Base-by-base conservation (phyloP, 345 rosid species). In the Viola odorata region DNA sequence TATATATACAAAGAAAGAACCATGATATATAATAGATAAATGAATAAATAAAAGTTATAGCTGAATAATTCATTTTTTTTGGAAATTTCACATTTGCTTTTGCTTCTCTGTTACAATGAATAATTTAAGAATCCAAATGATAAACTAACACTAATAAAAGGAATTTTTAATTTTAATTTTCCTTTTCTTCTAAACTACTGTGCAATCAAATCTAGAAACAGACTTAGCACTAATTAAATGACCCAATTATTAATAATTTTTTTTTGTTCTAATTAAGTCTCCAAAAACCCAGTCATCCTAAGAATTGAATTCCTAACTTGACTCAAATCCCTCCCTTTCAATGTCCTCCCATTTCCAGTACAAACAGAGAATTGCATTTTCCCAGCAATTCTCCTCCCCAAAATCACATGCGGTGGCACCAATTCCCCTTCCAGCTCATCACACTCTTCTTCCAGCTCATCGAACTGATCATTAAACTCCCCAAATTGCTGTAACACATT, bases 241-340 rank as follows among this genome's bases (percentile, higher is more conserved):
- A 23, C 2, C 32, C 32, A 23, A 23, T 23, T 23, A 23, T 23
- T 23, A 23, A 23, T 23, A 23, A 23, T 23, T 23, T 23, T 23
- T 23, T 23, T 23, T 23, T 23, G 32, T 23, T 23, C 5, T 7
- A 11, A 40, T 47, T 8, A 86, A 6, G 83, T 67, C 79, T 91
- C 98, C 73, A 89, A 74, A 77, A 89, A 89, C 13, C 96, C 98
- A 15, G 98, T 92, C 88, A 87, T 71, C 57, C 91, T 67, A 45
- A 92, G 88, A 68, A 92, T 69, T 5, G 94, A 80, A 76, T 89
- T 83, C 63, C 98, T 73, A 53, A 89, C 91, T 65, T 75, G 78
- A 12, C 89, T 80, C 79, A 92, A 75, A 62, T 89, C 81, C 50
- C 96, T 78, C 17, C 98, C 98, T 61, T 84, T 89, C 9, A 92